Conservation (phyloP, 257 asterid species). For the Mentha longifolia region DNA sequence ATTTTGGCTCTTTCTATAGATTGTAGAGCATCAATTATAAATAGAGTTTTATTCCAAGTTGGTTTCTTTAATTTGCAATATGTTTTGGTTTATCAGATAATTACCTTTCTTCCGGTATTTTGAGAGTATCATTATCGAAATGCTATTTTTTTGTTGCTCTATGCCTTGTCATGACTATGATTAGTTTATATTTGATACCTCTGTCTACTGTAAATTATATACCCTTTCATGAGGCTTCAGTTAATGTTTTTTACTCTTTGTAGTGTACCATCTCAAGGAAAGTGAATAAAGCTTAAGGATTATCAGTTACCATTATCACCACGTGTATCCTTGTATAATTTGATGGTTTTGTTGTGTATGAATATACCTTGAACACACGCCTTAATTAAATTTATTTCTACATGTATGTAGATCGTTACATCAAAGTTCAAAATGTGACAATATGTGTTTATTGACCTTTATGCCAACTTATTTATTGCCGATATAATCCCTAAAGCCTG, state of each 20-base stretch:
- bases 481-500: not conserved
- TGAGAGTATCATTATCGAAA: not conserved
- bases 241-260: not conserved
- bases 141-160: not conserved
- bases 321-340: not conserved
- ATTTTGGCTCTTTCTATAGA: not conserved
- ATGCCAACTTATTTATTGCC: constrained; percentile 2
- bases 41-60: not conserved
- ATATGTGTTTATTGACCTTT: not conserved
- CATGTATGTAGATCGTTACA: constrained; percentile 9
- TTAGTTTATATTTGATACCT: not conserved
- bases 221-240: constrained; percentile 1
- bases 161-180: not conserved
- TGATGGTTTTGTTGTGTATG: not conserved
- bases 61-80: not conserved
- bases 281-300: not conserved
- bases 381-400: not conserved
- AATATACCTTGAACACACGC: not conserved
- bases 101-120: not conserved
- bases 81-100: not conserved
- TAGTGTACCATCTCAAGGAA: not conserved
- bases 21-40: not conserved
- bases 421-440: constrained; percentile 6
- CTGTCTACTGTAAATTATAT: not conserved
- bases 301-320: not conserved